A percentile compares a stretch with the other conserved stretches of the same genome.
phyloP scores from a whole-genome alignment of 345 rosid genomes.

The Iberis pinnata region DNA sequence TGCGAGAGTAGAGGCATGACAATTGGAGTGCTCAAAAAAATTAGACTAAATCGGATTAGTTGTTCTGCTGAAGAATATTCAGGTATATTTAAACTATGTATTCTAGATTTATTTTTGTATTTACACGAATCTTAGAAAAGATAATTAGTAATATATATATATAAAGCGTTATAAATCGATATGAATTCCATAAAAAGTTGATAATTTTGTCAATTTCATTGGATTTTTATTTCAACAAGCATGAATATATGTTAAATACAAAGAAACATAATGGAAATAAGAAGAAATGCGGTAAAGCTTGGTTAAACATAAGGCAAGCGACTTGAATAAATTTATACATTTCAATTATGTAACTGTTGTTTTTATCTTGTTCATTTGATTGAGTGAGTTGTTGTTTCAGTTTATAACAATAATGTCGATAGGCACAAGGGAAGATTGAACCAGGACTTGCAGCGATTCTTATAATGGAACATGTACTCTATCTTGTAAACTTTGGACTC shows the following conservation, averaged over 20 bases:
- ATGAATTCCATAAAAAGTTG: too few species aligned
- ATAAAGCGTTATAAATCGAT: too few species aligned
- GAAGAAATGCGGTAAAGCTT: constrained; percentile 87
- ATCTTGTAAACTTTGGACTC: constrained; percentile 70
- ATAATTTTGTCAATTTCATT: constrained; percentile 2
- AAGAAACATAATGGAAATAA: constrained; percentile 75
- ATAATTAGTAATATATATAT: too few species aligned
- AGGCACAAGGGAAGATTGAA: constrained; percentile 91
- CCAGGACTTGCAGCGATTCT: constrained; percentile 88
- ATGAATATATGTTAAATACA: constrained; percentile 26
- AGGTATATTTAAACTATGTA: too few species aligned
- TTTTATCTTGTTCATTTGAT: not conserved
- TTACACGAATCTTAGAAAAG: too few species aligned
- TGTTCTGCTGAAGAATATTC: too few species aligned
- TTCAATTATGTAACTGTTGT: not conserved
- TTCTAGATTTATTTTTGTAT: too few species aligned
- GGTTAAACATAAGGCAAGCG: constrained; percentile 95
- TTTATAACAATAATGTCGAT: constrained; percentile 80
- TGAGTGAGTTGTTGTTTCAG: constrained; percentile 24
- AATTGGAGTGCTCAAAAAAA: too few species aligned
- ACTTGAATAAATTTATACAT: not conserved
- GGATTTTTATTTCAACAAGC: not conserved
- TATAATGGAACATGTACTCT: constrained; percentile 69
- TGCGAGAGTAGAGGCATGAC: too few species aligned
- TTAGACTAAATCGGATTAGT: too few species aligned